Base-by-base conservation (phyloP, 192 early-diverging fungal species). In the Lunasporangiospora selenospora region DNA sequence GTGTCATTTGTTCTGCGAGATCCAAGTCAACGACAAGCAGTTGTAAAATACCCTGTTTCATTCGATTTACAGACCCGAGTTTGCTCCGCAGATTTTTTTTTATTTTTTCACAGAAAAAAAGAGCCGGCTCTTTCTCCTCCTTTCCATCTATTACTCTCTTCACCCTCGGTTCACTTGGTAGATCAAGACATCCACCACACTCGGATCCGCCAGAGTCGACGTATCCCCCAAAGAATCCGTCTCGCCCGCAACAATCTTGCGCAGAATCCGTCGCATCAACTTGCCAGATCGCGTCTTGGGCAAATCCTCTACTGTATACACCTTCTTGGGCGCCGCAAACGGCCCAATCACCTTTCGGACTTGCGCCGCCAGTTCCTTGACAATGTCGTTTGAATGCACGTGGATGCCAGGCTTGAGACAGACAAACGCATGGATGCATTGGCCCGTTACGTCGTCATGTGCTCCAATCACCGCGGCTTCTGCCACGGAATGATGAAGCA, bases 261-360 rank as follows among this genome's bases (percentile, higher is more conserved):
- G 82, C 79, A 98, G 77, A 55, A 98, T 89, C 41, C 96, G 85
- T 39, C 96, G 85, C 90, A 98, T 96, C 65, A 98, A 91, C 78
- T 98, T 98, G 42, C 96, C 96, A 26, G 88, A 90, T n/a, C 95
- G 86, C 18, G 96, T 98, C 83, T 98, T 97, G 75, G 96, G 95
- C 62, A 98, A 81, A 70, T 95, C 95, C 11, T 81, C 81, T 8
- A 93, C 89, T 52, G 97, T 60, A 44, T 96, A 86, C 31, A 98
- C 85, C 29, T 80, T 77, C 76, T 93, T 94, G 8, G 96, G 95
- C 6, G 90, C 85, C 38, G 95, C 95, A 65, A 98, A 96, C 13
- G 96, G 90, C 6, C 95, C 96, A 80, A 98, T 97, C 58, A 88
- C 88, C 39, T 88, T 83, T 31, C 94, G 88, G 13, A 98, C 90